Percentiles rank a stretch among this genome's conserved stretches.
phyloP scores from a whole-genome alignment of 805 yeast genomes.

The Metschnikowia gruessii region DNA sequence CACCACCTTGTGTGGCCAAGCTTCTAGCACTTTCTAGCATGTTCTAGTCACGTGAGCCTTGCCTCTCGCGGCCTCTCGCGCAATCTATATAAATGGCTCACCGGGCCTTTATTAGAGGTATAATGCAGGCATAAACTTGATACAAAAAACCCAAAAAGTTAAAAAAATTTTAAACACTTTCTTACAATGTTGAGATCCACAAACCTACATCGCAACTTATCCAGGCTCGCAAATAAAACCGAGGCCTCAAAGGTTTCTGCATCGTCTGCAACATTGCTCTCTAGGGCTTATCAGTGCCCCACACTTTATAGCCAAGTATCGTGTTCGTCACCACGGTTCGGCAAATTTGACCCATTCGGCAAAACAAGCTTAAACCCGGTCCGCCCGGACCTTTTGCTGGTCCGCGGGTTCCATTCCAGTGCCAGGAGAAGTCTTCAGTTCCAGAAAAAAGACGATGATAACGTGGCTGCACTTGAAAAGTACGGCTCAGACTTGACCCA shows the following conservation, averaged over 20 bases:
- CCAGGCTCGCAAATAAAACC: neutral
- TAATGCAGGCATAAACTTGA: too few species aligned
- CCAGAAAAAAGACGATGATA: slow-evolving; percentile 46
- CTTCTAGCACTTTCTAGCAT: slow-evolving; percentile 10
- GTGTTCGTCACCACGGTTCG: neutral
- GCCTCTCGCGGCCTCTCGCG: neutral
- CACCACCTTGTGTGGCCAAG: too few species aligned
- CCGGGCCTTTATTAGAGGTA: too few species aligned
- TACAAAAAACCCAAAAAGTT: neutral
- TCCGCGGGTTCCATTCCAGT: slow-evolving; percentile 22
- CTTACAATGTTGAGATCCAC: slow-evolving; percentile 8
- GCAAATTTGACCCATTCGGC: neutral
- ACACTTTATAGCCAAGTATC: slow-evolving; percentile 1
- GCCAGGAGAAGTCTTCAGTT: slow-evolving; percentile 27
- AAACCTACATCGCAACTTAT: slow-evolving; percentile 3
- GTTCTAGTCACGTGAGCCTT: slow-evolving; percentile 11
- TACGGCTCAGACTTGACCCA: slow-evolving; percentile 85
- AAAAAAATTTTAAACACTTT: neutral
- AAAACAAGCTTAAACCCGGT: neutral
- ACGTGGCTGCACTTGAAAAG: slow-evolving; percentile 72
- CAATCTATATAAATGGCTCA: slow-evolving; percentile 1
- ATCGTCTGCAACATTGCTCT: neutral
- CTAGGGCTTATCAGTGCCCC: neutral
- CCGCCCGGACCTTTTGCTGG: neutral
- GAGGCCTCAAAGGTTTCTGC: neutral